Evolutionary conservation across 495 filamentous ascomycete genomes (phyloP).

Genomic region (Xylaria castorea): DNA sequence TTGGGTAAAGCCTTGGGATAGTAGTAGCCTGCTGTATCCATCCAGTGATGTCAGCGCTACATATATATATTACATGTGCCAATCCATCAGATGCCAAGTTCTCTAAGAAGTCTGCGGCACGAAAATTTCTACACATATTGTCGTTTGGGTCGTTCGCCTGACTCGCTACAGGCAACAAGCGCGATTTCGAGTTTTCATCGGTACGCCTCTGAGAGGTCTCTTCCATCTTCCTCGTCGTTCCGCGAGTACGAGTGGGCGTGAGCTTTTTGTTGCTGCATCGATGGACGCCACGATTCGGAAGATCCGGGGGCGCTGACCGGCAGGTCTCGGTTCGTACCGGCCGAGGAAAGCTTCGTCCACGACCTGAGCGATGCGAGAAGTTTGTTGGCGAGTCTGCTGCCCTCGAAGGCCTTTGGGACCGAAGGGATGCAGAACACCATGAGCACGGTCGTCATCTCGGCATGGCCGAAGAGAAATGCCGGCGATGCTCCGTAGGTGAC

Average conservation of each 20-base stretch:
- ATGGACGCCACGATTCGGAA: slow-evolving; percentile 1
- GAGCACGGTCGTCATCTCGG: slow-evolving; percentile 11
- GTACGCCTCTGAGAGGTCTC: neutral
- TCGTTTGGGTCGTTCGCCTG: neutral
- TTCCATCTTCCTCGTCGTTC: neutral
- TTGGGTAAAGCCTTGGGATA: no score
- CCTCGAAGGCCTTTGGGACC: slow-evolving; percentile 15
- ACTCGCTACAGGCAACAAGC: neutral
- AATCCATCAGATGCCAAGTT: neutral
- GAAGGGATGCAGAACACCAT: slow-evolving; percentile 9
- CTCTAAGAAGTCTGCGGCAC: neutral
- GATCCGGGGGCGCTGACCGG: neutral
- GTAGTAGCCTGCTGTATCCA: neutral
- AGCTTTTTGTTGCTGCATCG: neutral
- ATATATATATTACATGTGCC: neutral
- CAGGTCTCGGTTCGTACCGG: neutral
- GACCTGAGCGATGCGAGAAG: neutral
- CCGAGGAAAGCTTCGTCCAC: neutral
- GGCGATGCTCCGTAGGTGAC: slow-evolving; percentile 5
- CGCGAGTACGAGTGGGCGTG: neutral
- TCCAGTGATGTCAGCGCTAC: neutral
- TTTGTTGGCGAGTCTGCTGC: neutral
- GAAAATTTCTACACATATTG: neutral
- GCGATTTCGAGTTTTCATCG: neutral
- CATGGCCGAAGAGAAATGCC: neutral